Evolutionary conservation across 2,329 filamentous ascomycete species (phyloP).

Genomic region (Colletotrichum tabaci): DNA sequence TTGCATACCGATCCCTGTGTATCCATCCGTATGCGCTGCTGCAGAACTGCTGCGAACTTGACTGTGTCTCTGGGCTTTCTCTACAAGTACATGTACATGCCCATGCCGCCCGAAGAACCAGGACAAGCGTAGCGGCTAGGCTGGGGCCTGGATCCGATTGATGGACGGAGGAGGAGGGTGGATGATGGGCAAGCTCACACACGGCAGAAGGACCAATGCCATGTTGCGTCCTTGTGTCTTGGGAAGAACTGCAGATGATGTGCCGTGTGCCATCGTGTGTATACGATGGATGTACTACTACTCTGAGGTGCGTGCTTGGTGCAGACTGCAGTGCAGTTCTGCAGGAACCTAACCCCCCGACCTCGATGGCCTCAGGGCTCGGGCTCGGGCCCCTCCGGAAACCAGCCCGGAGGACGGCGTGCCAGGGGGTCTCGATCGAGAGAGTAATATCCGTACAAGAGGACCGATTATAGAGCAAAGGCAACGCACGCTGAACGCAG

Average conservation of each 20-base stretch:
- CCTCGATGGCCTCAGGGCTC: no score
- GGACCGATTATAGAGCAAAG: no score
- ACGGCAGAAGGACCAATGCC: constrained; percentile 7
- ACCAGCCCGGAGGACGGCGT: constrained; percentile 4
- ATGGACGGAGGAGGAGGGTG: constrained; percentile 5
- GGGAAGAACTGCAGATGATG: neutral
- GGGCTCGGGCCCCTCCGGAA: constrained; percentile 2
- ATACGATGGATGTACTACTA: no score
- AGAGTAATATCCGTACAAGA: neutral
- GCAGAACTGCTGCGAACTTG: neutral
- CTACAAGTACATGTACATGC: neutral
- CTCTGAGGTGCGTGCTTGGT: neutral
- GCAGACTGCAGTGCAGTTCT: constrained; percentile 6
- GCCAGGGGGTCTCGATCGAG: constrained; percentile 1
- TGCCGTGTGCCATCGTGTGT: no score
- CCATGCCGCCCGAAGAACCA: constrained; percentile 7
- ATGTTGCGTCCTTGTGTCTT: no score
- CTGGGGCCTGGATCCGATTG: constrained; percentile 1
- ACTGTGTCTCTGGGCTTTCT: neutral
- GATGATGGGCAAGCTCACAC: constrained; percentile 9
- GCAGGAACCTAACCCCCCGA: constrained; percentile 11
- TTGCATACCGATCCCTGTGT: constrained; percentile 8
- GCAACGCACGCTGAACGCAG: neutral
- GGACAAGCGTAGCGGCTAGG: constrained; percentile 27
- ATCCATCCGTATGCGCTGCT: neutral